Evolutionary conservation across 345 rosid genomes (phyloP), one percentile per base, ranked within the genome.

Genomic region (Camelina neglecta): DNA sequence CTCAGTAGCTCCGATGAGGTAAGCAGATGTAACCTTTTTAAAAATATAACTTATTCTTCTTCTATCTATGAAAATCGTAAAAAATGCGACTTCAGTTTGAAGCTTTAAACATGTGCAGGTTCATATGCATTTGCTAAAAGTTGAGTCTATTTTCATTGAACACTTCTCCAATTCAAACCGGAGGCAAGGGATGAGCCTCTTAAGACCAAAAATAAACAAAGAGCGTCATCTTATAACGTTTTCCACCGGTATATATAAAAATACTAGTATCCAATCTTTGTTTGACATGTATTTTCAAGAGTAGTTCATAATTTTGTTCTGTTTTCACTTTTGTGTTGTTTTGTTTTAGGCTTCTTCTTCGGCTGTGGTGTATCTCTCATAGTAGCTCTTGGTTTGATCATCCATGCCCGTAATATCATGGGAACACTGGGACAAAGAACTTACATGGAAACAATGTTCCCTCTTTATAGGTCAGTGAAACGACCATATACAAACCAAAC

Each of bases 371-470:
- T 71, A 8, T 92, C 97, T 26, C 93, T 92, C 57, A 48, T 81
- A 2, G 78, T 82, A n/a, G 85, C 92, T 11, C 73, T 90, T 66
- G 31, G 63, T 53, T 75, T 87, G 44, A 51, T 84, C 68, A 61
- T 88, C 31, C 93, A 84, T 63, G 85, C 84, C 0, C 77, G 88
- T 61, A 42, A 83, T 49, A 47, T 90, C 55, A 53, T 85, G 26
- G 74, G 84, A 3, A 83, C 82, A 69, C 68, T 58, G 1, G 93
- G 86, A 36, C 70, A 84, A 11, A 63, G 63, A 16, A 50, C 57
- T 60, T 92, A 88, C 61, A 92, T 90, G 97, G 86, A 80, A 29
- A 92, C 83, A 72, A 81, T 90, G 69, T 92, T 92, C 60, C 97
- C 93, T 24, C 88, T 92, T 15, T 88, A 90, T 80, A 76, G 85